Conservation (phyloP, 306 rosid species). For the Oemleria cerasiformis region DNA sequence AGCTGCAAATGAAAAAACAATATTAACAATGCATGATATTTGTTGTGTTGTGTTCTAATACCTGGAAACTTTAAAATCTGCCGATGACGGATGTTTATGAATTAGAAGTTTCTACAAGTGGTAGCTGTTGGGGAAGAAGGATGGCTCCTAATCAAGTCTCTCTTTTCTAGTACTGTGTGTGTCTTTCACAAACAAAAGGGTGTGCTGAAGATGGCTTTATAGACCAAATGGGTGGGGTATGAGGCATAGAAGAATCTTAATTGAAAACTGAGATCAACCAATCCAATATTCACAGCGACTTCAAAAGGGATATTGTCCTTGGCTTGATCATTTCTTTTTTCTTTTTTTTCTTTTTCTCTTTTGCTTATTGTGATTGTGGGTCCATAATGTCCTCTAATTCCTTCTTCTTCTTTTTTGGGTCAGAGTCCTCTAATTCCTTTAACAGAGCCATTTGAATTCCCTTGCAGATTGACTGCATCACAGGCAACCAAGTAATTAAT, state of each 20-base stretch:
- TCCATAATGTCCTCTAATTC: not conserved
- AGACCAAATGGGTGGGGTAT: slow-evolving; percentile 29
- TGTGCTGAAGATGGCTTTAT: slow-evolving; percentile 47
- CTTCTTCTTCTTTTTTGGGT: too few relatives aligned
- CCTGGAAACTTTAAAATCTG: not conserved
- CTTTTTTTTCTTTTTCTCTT: too few relatives aligned
- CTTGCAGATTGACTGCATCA: not conserved
- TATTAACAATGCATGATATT: not conserved
- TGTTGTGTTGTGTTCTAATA: not conserved
- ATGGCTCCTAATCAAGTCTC: not conserved
- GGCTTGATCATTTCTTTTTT: not conserved
- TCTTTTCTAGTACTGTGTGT: not conserved
- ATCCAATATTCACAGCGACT: slow-evolving; percentile 44
- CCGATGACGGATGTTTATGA: too few relatives aligned
- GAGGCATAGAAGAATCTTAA: slow-evolving; percentile 41
- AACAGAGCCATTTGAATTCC: slow-evolving; percentile 28
- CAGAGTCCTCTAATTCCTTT: not conserved
- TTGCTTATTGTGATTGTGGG: not conserved
- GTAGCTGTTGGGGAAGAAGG: too few relatives aligned
- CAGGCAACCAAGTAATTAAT: too few relatives aligned
- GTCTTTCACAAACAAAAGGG: slow-evolving; percentile 33
- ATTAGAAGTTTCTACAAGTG: not conserved
- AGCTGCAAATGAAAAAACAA: not conserved
- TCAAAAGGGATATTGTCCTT: slow-evolving; percentile 63
- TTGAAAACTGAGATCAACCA: slow-evolving; percentile 18